These are phyloP conservation scores for Pseudotulostoma volvatum DNA, from an alignment of 495 filamentous ascomycete species.

Conservation along the genomic window DNA sequence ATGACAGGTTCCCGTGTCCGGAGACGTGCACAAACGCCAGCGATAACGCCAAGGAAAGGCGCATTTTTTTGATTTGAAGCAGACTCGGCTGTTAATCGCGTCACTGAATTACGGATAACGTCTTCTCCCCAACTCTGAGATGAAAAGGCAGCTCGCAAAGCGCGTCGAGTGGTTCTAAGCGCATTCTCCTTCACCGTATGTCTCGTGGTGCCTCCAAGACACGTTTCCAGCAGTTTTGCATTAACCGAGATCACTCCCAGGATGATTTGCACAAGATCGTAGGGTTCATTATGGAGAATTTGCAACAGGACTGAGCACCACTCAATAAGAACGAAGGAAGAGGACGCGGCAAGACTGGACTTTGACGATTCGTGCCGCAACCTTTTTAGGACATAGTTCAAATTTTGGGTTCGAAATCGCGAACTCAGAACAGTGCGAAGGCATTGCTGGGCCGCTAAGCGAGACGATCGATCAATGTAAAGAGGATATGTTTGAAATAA, in stretches of 20 bases:
- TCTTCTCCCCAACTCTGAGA: conserved; percentile 38
- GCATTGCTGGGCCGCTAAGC: conserved; percentile 63
- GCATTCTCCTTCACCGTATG: conserved; percentile 46
- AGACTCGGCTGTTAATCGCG: conserved; percentile 44
- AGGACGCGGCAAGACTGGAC: conserved; percentile 52
- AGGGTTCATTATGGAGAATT: conserved; percentile 32
- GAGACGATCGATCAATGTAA: conserved; percentile 72
- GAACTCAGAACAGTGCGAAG: conserved; percentile 47
- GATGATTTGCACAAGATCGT: conserved; percentile 48
- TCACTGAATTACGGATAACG: conserved; percentile 45
- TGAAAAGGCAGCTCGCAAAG: conserved; percentile 51
- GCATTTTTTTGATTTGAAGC: conserved; percentile 50
- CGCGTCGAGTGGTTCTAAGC: conserved; percentile 54
- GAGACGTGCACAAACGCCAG: conserved; percentile 66
- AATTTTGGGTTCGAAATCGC: conserved; percentile 27
- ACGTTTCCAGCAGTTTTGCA: conserved; percentile 60
- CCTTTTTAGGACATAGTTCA: conserved; percentile 43
- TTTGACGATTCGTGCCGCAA: conserved; percentile 52
- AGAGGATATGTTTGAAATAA: conserved; percentile 75
- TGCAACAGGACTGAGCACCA: conserved; percentile 71
- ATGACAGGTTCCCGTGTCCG: conserved; percentile 39
- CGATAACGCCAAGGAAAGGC: conserved; percentile 63
- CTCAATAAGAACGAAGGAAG: conserved; percentile 76
- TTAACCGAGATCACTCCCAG: conserved; percentile 42
- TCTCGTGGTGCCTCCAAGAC: conserved; percentile 45